Evolutionary conservation across 75 land plant species (phyloP).

Genomic region (Isoetes taiwanensis): DNA sequence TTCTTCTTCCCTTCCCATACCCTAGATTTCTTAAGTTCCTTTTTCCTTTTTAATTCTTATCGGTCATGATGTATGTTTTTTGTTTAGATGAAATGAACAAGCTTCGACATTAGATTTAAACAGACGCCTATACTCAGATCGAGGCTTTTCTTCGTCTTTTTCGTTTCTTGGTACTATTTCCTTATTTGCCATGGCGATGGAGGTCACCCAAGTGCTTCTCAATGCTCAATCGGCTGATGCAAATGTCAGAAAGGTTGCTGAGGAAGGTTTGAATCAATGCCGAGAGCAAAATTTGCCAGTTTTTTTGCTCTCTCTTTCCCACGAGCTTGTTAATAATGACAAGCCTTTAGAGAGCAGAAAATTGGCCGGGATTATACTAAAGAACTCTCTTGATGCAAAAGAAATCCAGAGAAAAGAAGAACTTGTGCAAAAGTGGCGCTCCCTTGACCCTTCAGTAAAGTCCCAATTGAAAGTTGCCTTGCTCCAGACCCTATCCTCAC

Average conservation of each 20-base stretch:
- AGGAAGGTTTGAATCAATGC: conserved; percentile 64
- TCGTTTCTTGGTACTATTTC: no score
- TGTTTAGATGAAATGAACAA: no score
- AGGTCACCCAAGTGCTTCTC: conserved; percentile 68
- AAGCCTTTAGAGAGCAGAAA: conserved; percentile 83
- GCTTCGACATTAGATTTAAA: no score
- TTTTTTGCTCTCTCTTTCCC: conserved; percentile 51
- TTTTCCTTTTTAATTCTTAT: no score
- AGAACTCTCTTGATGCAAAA: conserved; percentile 77
- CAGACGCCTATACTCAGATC: no score
- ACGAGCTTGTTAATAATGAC: conserved; percentile 53
- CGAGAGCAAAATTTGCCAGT: conserved; percentile 70
- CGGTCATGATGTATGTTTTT: no score
- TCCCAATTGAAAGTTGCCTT: conserved; percentile 47
- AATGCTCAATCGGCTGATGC: conserved; percentile 80
- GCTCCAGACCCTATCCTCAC: conserved; percentile 51
- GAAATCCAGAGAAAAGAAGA: conserved; percentile 54
- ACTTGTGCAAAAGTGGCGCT: conserved; percentile 55
- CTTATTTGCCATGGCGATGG: conserved; percentile 48
- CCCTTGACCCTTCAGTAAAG: conserved; percentile 44
- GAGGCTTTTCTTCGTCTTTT: no score
- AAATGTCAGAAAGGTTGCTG: conserved; percentile 55
- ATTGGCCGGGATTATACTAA: conserved; percentile 65
- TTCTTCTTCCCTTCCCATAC: no score
- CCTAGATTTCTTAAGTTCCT: no score